These are phyloP conservation scores for Gossypium stocksii DNA, from an alignment of 345 rosid species.

Conservation along the genomic window DNA sequence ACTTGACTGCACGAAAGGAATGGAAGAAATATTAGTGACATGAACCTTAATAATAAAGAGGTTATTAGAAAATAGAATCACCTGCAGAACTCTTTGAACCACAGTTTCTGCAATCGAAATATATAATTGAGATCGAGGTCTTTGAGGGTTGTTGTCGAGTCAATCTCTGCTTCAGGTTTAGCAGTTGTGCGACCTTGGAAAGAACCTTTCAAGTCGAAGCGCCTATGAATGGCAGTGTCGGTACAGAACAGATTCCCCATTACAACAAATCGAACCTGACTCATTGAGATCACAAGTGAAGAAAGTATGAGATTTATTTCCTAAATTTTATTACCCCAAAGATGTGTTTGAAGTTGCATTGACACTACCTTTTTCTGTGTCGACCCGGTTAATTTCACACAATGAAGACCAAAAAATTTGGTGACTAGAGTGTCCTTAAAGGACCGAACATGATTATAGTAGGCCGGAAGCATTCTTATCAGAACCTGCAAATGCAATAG, in stretches of 20 bases:
- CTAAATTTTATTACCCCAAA: not conserved
- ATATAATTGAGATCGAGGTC: slow-evolving; percentile 89
- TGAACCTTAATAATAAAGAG: not conserved
- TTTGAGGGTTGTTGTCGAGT: slow-evolving; percentile 83
- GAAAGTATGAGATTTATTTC: not conserved
- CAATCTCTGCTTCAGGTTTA: slow-evolving; percentile 82
- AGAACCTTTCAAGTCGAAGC: slow-evolving; percentile 95
- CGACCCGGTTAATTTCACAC: slow-evolving; percentile 76
- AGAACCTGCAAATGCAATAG: slow-evolving; percentile 65
- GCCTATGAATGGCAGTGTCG: slow-evolving; percentile 66
- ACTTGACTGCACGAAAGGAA: slow-evolving; percentile 64
- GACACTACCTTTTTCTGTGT: slow-evolving; percentile 78
- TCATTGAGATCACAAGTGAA: slow-evolving; percentile 21
- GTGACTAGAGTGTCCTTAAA: slow-evolving; percentile 91
- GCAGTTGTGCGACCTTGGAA: slow-evolving; percentile 88
- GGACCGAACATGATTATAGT: slow-evolving; percentile 85
- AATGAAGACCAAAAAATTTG: slow-evolving; percentile 89
- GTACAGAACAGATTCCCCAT: slow-evolving; percentile 95
- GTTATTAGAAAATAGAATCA: slow-evolving; percentile 19
- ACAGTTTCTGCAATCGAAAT: slow-evolving; percentile 61
- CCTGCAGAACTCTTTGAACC: slow-evolving; percentile 97
- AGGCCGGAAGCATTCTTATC: slow-evolving; percentile 90
- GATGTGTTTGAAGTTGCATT: slow-evolving; percentile 4
- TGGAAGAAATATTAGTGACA: not conserved
- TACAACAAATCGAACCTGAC: slow-evolving; percentile 80